These are phyloP conservation scores for Tolypocladium album DNA, from an alignment of 2,329 filamentous ascomycete genomes.

Conservation along the genomic window DNA sequence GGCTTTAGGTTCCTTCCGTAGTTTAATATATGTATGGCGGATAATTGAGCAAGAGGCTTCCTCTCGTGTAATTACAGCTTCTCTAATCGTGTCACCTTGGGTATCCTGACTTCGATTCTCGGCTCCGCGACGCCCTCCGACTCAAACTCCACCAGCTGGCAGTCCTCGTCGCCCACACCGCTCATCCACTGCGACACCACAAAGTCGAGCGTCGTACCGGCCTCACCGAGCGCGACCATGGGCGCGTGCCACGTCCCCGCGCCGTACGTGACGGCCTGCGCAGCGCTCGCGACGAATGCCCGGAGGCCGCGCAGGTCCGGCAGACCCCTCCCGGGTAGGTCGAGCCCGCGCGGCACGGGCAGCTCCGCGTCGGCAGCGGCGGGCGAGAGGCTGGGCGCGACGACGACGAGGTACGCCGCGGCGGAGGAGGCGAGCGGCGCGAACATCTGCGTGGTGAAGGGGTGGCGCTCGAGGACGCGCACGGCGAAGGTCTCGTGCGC, in stretches of 20 bases:
- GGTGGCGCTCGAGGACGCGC: slow-evolving; percentile 75
- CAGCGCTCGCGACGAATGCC: slow-evolving; percentile 68
- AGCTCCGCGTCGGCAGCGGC: slow-evolving; percentile 12
- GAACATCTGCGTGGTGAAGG: slow-evolving; percentile 91
- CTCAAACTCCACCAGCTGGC: slow-evolving; percentile 58
- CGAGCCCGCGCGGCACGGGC: slow-evolving; percentile 16
- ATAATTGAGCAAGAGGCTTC: background rate
- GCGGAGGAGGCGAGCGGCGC: slow-evolving; percentile 53
- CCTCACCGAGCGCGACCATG: slow-evolving; percentile 72
- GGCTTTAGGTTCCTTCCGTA: background rate
- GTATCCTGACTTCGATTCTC: slow-evolving; percentile 25
- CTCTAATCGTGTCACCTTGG: background rate
- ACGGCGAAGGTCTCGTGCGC: slow-evolving; percentile 41
- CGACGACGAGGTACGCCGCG: slow-evolving; percentile 69
- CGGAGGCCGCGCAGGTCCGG: slow-evolving; percentile 62
- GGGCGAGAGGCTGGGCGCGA: slow-evolving; percentile 63
- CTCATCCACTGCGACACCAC: slow-evolving; percentile 85
- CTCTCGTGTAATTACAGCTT: background rate
- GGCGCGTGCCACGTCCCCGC: slow-evolving; percentile 93
- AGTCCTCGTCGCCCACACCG: slow-evolving; percentile 73
- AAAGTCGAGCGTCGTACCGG: slow-evolving; percentile 60
- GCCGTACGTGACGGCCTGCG: slow-evolving; percentile 84
- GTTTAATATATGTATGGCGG: background rate
- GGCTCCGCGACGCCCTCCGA: slow-evolving; percentile 24
- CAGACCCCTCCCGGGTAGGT: slow-evolving; percentile 48